phyloP scores from a whole-genome alignment of 2,329 filamentous ascomycete genomes.

The Phialophora macrospora region DNA sequence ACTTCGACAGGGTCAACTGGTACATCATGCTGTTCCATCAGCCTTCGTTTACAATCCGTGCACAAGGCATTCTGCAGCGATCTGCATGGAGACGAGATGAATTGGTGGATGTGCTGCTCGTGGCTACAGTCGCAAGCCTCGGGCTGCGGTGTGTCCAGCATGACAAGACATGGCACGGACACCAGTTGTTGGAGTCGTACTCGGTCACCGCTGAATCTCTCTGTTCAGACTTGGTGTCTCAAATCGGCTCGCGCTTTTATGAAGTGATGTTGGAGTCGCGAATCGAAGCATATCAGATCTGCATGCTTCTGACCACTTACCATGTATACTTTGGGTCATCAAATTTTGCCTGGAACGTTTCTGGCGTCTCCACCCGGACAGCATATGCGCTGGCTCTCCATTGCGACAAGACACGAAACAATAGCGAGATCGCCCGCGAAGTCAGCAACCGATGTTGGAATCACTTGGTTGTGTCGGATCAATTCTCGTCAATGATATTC shows the following conservation, averaged over 20 bases:
- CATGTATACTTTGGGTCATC: conserved; percentile 38
- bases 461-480: conserved; percentile 41
- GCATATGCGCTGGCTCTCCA: conserved; percentile 38
- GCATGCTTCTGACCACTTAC: conserved; percentile 32
- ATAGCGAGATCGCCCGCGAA: conserved; percentile 35
- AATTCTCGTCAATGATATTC: conserved; percentile 43
- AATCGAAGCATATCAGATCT: conserved; percentile 38
- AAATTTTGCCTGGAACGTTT: conserved; percentile 37
- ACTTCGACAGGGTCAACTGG: conserved; percentile 39
- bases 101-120: conserved; percentile 24
- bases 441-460: conserved; percentile 44
- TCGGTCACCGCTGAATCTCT: conserved; percentile 17
- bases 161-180: conserved; percentile 26
- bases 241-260: conserved; percentile 25
- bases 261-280: conserved; percentile 31
- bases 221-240: conserved; percentile 14
- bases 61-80: conserved; percentile 13
- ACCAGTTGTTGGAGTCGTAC: conserved; percentile 19
- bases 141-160: conserved; percentile 23
- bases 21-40: conserved; percentile 36
- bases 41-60: conserved; percentile 16
- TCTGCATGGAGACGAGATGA: conserved; percentile 23
- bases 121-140: conserved; percentile 16
- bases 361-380: conserved; percentile 36
- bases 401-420: conserved; percentile 21